phyloP scores from a whole-genome alignment of 257 asterid genomes.

The Thymus quinquecostatus region DNA sequence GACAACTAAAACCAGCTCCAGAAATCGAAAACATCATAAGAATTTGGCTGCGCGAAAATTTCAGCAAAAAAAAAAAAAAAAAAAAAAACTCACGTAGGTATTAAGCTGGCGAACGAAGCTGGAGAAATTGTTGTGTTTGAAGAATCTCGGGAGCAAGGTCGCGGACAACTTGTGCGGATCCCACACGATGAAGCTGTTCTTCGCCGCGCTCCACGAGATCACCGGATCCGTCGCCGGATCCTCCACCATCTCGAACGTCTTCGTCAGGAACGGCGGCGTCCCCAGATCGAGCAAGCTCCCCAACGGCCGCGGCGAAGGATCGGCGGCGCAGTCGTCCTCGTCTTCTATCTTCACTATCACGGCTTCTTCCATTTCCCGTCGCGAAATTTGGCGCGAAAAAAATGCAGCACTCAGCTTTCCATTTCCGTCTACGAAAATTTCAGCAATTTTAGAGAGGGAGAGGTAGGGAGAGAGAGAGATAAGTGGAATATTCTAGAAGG shows the following conservation, averaged over 20 bases:
- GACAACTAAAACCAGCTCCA: not conserved
- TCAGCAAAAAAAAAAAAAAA: not conserved
- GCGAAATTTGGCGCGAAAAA: not conserved
- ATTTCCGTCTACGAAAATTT: not conserved
- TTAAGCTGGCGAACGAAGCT: constrained; percentile 93
- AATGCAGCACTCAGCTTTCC: not conserved
- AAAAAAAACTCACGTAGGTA: constrained; percentile 68
- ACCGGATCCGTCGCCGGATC: constrained; percentile 75
- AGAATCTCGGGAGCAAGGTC: constrained; percentile 70
- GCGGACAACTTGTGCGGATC: constrained; percentile 66
- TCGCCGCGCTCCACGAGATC: constrained; percentile 72
- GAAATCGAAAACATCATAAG: not conserved
- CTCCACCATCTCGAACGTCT: constrained; percentile 62
- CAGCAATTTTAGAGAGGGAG: too few species aligned
- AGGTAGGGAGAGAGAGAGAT: not conserved
- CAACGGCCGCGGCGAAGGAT: constrained; percentile 52
- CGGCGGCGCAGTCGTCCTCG: constrained; percentile 8
- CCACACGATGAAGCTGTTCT: constrained; percentile 89
- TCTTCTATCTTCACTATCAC: constrained; percentile 24
- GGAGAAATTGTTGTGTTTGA: constrained; percentile 86
- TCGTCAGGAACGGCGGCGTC: constrained; percentile 30
- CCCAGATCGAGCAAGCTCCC: constrained; percentile 47
- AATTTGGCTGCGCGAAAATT: not conserved
- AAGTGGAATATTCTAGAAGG: constrained; percentile 25
- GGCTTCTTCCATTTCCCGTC: constrained; percentile 3